phyloP scores from a whole-genome alignment of 306 rosid genomes.

The Quercus variabilis region DNA sequence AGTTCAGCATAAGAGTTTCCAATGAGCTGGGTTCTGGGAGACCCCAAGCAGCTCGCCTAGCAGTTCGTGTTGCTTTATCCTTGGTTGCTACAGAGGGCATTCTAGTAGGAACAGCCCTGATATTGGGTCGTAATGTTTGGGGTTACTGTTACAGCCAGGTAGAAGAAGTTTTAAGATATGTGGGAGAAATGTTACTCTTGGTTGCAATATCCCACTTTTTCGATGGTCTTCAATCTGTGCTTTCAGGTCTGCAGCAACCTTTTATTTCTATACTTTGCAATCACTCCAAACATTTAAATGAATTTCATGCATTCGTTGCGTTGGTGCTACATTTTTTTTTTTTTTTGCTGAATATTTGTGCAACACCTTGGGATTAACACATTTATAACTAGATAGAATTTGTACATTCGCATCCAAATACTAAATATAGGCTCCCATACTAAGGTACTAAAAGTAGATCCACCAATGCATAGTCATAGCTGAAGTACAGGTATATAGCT shows the following conservation, averaged over 20 bases:
- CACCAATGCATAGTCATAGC: no score
- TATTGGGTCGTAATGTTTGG: conserved; percentile 36
- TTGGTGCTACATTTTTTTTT: no score
- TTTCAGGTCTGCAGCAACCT: conserved; percentile 25
- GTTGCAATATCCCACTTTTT: conserved; percentile 38
- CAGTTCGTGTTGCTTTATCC: conserved; percentile 25
- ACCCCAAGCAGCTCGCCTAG: conserved; percentile 23
- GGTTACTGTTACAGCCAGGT: conserved; percentile 46
- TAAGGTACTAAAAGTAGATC: no score
- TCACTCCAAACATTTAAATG: neutral
- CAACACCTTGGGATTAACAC: neutral
- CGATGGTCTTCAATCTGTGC: conserved; percentile 42
- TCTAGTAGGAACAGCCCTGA: conserved; percentile 20
- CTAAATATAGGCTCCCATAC: no score
- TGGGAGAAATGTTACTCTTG: conserved; percentile 31
- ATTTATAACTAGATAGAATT: neutral
- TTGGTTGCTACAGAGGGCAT: conserved; percentile 31
- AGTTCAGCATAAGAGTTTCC: conserved; percentile 38
- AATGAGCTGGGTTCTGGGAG: conserved; percentile 42
- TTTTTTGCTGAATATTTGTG: no score
- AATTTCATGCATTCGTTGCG: neutral
- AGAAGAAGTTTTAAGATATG: conserved; percentile 31
- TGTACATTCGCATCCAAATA: no score
- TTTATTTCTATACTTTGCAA: neutral
- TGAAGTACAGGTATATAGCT: no score